A percentile compares a stretch with the other conserved stretches of the same genome.
These are phyloP conservation scores for Aschersonia sp. DNA, from an alignment of 2,329 filamentous ascomycete species.

Conservation along the genomic window DNA sequence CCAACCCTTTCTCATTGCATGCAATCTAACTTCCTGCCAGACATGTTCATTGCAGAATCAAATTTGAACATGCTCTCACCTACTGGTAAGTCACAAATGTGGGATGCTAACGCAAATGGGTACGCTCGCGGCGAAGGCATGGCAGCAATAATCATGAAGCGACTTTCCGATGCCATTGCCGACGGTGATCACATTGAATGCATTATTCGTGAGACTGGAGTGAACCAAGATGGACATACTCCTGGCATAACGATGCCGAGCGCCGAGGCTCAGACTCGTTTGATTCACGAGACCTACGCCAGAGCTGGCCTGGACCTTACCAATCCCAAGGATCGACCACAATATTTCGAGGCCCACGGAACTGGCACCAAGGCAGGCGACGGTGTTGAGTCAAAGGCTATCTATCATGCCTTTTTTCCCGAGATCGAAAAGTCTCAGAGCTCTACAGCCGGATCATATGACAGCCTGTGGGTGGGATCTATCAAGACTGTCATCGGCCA, in stretches of 20 bases:
- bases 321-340: constrained; percentile 9
- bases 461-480: constrained; percentile 11
- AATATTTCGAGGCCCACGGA: constrained; percentile 20
- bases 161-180: constrained; percentile 22
- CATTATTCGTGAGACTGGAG: constrained; percentile 18
- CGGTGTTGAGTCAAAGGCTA: constrained; percentile 11
- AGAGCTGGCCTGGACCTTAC: constrained; percentile 13
- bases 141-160: constrained; percentile 28
- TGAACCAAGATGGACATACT: constrained; percentile 27
- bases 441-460: neutral
- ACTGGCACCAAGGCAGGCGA: constrained; percentile 21
- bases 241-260: constrained; percentile 20
- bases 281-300: constrained; percentile 15
- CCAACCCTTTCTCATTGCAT: neutral
- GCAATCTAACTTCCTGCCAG: neutral
- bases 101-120: constrained; percentile 27
- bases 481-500: constrained; percentile 15
- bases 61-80: constrained; percentile 7
- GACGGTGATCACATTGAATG: constrained; percentile 24
- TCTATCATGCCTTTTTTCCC: constrained; percentile 23
- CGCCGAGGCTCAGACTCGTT: constrained; percentile 6
- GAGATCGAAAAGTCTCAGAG: neutral
- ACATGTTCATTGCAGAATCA: constrained; percentile 1
- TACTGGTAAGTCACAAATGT: constrained; percentile 9
- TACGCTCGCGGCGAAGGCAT: constrained; percentile 29